Base-by-base conservation (phyloP, 257 asterid genomes). In the Capsicum pubescens region DNA sequence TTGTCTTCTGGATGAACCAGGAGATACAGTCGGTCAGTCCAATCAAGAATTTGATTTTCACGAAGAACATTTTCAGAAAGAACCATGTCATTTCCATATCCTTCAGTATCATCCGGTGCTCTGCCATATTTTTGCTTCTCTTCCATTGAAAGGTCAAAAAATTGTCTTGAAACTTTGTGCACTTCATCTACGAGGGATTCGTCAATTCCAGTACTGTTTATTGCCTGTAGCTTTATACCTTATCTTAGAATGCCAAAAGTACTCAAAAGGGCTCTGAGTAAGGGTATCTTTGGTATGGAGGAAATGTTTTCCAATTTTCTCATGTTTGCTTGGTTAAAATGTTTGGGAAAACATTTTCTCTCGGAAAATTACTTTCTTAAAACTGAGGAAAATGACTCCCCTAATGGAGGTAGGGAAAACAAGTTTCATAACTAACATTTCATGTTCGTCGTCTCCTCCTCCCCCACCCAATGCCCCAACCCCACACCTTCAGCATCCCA, bases 11-110 rank as follows among this genome's bases (percentile, higher is more conserved):
- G 97, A 78, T 82, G 81, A 11, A 93, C 92, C 16, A 61, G 50
- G 14, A 94, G 95, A 85, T 86, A 89, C 79, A 94, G 8, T 44
- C 98, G 57, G 85, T 94, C 96, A 6, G 52, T 90, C 98, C 98
- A 93, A 82, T 94, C 97, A 67, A 93, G 85, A 35, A 26, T 26
- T 26, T 26, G 26, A 26, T 26, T 26, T 26, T 26, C 26, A 26
- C 26, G 26, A 26, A 26, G 26, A 26, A 26, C 26, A 26, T 26
- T 26, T 26, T 91, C 92, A 2, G 83, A 92, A 2, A 88, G 87
- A 79, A 94, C 85, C 83, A 83, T 76, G 58, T 94, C 97, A 9
- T 83, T 88, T 6, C 98, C 97, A 58, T 93, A 93, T 3, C 97
- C 96, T 78, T 94, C 91, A 8, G 86, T 67, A 17, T 85, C 91